Base-by-base conservation (phyloP, 2,329 filamentous ascomycete genomes). In the Blastomyces parvus region DNA sequence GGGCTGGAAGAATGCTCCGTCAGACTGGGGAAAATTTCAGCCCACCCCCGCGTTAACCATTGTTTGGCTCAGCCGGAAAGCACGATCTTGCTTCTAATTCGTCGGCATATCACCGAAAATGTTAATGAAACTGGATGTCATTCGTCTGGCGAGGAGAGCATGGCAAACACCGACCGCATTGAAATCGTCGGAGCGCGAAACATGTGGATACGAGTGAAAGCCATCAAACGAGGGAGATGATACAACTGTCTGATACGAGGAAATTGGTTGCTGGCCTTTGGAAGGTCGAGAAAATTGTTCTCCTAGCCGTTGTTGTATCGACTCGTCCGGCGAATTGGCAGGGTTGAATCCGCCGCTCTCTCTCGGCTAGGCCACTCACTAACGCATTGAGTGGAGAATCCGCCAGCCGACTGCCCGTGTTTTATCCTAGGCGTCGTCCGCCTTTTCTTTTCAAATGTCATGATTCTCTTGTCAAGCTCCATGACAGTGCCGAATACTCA, bases 301-400 rank as follows among this genome's bases (percentile, higher is more conserved):
- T n/a, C 30, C 25, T 48, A 48, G 50, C 3, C 14, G 33, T 27
- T 38, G 7, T 14, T 38, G 8, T 22, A 11, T 6, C 19, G 22
- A 38, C 8, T 22, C 30, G 9, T 56, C 25, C 33, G 55, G 36
- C n/a, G 3, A 58, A 40, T 58, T 40, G 19, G 36, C 13, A 9
- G 22, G 22, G 27, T 42, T 36, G 55, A 25, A 57, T 25, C n/a
- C n/a, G n/a, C 33, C 27, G 9, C 14, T 25, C 27, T 22, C 40
- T 56, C 53, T 38, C 19, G 53, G 53, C n/a, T 56, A 56, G 53
- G 33, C 22, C n/a, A 59, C 40, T 59, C 33, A 22, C 22, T 59
- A 59, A 59, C n/a, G n/a, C 14, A 30, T 13, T n/a, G 8, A 46
- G 57, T 59, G 40, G 38, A 46, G 57, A 59, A 59, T 46, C 22